Conservation (phyloP, 2,329 filamentous ascomycete genomes). For the Penicillium sp. region DNA sequence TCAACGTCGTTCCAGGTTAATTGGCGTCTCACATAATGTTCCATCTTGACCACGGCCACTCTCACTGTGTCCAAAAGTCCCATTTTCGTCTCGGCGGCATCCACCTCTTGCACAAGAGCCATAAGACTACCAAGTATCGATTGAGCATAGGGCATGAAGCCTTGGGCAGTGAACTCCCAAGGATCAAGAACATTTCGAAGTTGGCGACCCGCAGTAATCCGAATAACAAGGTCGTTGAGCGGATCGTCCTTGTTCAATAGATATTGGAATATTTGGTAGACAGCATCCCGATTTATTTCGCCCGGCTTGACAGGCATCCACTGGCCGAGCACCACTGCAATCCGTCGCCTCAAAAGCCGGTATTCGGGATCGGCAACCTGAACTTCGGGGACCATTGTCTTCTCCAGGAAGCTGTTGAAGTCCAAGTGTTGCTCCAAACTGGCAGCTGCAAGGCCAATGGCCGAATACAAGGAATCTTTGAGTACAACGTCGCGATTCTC, state of each 20-base stretch:
- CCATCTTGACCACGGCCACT: slow-evolving; percentile 72
- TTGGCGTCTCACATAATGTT: slow-evolving; percentile 52
- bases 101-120: slow-evolving; percentile 69
- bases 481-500: slow-evolving; percentile 66
- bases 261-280: slow-evolving; percentile 86
- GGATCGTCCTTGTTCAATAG: slow-evolving; percentile 71
- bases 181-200: slow-evolving; percentile 76
- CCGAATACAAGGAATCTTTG: slow-evolving; percentile 92
- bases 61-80: slow-evolving; percentile 82
- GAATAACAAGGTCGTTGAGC: slow-evolving; percentile 83
- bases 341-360: slow-evolving; percentile 78
- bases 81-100: slow-evolving; percentile 82
- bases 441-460: slow-evolving; percentile 77
- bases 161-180: slow-evolving; percentile 68
- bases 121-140: slow-evolving; percentile 68
- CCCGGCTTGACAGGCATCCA: slow-evolving; percentile 79
- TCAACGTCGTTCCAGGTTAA: background rate
- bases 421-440: slow-evolving; percentile 70
- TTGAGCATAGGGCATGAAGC: slow-evolving; percentile 71
- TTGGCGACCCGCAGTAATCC: slow-evolving; percentile 82
- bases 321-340: slow-evolving; percentile 80
- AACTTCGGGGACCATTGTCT: slow-evolving; percentile 70
- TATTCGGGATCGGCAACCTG: slow-evolving; percentile 62
- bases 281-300: slow-evolving; percentile 60
- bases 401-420: slow-evolving; percentile 72